Conservation (phyloP, 345 rosid species). For the Camelina hispida region DNA sequence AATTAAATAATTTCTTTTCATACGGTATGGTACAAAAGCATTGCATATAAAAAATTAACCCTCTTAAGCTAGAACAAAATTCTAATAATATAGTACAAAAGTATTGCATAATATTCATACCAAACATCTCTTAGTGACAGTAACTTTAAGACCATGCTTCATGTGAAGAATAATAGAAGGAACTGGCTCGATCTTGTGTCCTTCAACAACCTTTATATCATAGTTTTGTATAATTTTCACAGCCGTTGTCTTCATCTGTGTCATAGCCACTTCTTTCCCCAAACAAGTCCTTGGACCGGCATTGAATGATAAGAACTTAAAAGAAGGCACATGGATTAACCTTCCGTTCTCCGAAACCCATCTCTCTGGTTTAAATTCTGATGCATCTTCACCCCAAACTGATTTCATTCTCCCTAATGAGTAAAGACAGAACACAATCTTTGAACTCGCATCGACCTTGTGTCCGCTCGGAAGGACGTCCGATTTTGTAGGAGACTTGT, state of each 20-base stretch:
- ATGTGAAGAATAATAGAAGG: constrained; percentile 41
- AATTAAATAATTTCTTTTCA: no score
- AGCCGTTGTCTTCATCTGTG: constrained; percentile 41
- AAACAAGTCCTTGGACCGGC: constrained; percentile 48
- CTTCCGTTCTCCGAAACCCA: constrained; percentile 44
- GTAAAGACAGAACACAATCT: constrained; percentile 40
- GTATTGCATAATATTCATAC: constrained; percentile 3
- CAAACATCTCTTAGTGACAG: constrained; percentile 27
- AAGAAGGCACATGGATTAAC: constrained; percentile 31
- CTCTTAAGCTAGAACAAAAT: no score
- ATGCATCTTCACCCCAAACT: constrained; percentile 41
- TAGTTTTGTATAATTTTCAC: constrained; percentile 36
- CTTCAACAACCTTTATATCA: constrained; percentile 37
- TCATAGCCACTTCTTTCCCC: constrained; percentile 44
- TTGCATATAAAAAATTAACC: no score
- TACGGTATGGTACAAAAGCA: no score
- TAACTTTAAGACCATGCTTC: constrained; percentile 40
- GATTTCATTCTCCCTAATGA: constrained; percentile 45
- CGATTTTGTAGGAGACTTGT: constrained; percentile 36
- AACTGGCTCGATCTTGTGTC: constrained; percentile 38
- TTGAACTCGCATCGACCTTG: constrained; percentile 25
- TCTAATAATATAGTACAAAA: no score
- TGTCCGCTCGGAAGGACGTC: constrained; percentile 45
- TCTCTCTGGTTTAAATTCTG: constrained; percentile 34
- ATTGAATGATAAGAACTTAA: constrained; percentile 43